Evolutionary conservation across 306 rosid genomes (phyloP).

Genomic region (Quercus bicolor): DNA sequence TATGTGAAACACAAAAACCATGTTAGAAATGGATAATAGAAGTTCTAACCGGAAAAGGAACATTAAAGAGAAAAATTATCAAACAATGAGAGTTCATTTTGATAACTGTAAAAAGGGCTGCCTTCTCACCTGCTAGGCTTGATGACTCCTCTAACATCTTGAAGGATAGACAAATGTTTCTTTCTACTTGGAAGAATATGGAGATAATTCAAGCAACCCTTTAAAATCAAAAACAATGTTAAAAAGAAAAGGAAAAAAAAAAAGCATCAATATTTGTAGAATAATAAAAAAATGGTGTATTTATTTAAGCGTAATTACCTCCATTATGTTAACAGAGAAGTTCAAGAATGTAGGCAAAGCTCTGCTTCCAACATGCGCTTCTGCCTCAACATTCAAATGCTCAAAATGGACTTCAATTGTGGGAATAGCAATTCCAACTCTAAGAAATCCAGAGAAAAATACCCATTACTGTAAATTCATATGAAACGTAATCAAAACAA

Average conservation of each 20-base stretch:
- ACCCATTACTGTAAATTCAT: neutral
- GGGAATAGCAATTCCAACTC: conserved; percentile 67
- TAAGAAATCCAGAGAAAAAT: neutral
- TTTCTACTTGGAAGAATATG: conserved; percentile 34
- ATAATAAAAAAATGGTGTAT: neutral
- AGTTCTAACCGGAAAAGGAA: neutral
- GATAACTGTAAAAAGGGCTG: neutral
- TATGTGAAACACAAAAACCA: conserved; percentile 9
- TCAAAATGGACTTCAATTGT: conserved; percentile 70
- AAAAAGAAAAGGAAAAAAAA: neutral
- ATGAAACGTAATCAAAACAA: neutral
- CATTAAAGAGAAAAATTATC: neutral
- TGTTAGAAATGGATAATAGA: neutral
- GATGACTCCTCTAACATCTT: conserved; percentile 62
- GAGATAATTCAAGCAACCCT: conserved; percentile 35
- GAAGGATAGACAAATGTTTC: conserved; percentile 47
- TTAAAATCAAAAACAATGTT: neutral
- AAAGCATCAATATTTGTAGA: neutral
- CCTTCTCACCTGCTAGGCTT: conserved; percentile 57
- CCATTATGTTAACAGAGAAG: conserved; percentile 30
- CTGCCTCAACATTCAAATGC: conserved; percentile 57
- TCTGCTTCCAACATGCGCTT: conserved; percentile 61
- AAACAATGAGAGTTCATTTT: neutral
- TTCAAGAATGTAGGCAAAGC: conserved; percentile 54
- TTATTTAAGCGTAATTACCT: conserved; percentile 22